phyloP scores from a whole-genome alignment of 768 basidiomycete species.

The Phlebiopsis gigantea region DNA sequence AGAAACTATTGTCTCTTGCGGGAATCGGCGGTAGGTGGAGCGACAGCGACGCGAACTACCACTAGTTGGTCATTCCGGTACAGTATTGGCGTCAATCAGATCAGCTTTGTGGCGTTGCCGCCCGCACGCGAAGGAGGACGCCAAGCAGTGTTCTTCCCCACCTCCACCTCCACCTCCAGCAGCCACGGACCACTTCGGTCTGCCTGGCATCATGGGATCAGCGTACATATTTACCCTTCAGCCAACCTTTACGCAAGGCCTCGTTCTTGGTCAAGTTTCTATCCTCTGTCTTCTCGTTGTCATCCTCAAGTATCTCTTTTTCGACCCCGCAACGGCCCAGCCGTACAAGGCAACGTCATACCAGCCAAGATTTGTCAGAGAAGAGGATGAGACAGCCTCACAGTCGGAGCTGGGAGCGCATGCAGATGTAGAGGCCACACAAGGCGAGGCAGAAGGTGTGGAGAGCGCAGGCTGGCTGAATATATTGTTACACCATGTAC shows the following conservation, averaged over 20 bases:
- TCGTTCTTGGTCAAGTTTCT: constrained; percentile 88
- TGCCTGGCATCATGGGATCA: constrained; percentile 28
- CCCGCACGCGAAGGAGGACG: constrained; percentile 1
- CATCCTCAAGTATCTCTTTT: constrained; percentile 92
- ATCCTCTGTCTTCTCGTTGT: constrained; percentile 71
- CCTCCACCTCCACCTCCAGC: background rate
- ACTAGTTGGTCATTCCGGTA: too few species aligned
- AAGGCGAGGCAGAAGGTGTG: constrained; percentile 14
- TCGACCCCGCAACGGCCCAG: constrained; percentile 58
- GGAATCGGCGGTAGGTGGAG: too few species aligned
- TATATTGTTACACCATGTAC: constrained; percentile 73
- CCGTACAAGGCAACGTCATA: constrained; percentile 53
- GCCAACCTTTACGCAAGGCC: constrained; percentile 93
- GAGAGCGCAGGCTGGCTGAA: constrained; percentile 96
- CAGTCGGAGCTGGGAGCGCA: background rate
- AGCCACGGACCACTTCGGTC: background rate
- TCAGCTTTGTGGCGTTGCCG: background rate
- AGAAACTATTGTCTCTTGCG: too few species aligned
- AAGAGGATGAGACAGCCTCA: constrained; percentile 21
- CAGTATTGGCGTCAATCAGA: background rate
- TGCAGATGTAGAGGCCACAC: constrained; percentile 4
- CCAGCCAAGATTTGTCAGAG: constrained; percentile 51
- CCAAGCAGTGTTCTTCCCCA: background rate
- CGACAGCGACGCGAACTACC: too few species aligned
- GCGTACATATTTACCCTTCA: constrained; percentile 70